Evolutionary conservation across 2,329 filamentous ascomycete genomes (phyloP).

Genomic region (Sclerotinia borealis): DNA sequence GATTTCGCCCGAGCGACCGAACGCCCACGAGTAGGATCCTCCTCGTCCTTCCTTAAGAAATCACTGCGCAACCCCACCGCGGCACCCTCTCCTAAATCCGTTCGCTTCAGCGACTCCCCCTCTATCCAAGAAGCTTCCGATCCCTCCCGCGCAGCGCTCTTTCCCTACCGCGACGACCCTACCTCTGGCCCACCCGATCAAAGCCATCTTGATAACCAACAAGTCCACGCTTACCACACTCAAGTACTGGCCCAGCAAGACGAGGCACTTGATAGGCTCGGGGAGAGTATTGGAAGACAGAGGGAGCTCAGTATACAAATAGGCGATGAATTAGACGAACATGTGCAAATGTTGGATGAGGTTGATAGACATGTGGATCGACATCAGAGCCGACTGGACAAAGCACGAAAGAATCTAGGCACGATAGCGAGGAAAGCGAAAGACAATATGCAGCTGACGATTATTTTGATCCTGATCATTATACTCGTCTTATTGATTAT

Average conservation of each 20-base stretch:
- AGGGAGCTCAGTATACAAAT: constrained; percentile 93
- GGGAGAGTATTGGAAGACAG: constrained; percentile 82
- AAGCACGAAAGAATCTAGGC: constrained; percentile 67
- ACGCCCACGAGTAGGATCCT: constrained; percentile 32
- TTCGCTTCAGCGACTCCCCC: constrained; percentile 73
- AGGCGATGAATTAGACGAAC: constrained; percentile 88
- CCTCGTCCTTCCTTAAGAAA: constrained; percentile 39
- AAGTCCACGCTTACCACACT: constrained; percentile 80
- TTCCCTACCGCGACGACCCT: constrained; percentile 69
- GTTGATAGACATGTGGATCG: constrained; percentile 77
- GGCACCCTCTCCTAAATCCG: constrained; percentile 56
- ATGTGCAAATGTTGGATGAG: constrained; percentile 84
- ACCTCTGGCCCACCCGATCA: constrained; percentile 28
- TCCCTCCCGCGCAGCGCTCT: constrained; percentile 48
- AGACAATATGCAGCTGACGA: constrained; percentile 77
- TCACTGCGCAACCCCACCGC: constrained; percentile 29
- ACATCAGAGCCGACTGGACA: constrained; percentile 68
- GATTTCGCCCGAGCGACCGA: constrained; percentile 59
- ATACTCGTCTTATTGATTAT: constrained; percentile 62
- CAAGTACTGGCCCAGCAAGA: constrained; percentile 84
- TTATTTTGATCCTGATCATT: constrained; percentile 63
- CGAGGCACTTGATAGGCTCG: constrained; percentile 80
- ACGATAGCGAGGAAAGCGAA: constrained; percentile 66
- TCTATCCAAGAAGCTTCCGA: constrained; percentile 39
- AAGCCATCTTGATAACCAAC: constrained; percentile 63